Percentiles rank a stretch among this genome's conserved stretches.
These are phyloP conservation scores for Voacanga thouarsii DNA, from an alignment of 257 asterid species.

Conservation along the genomic window DNA sequence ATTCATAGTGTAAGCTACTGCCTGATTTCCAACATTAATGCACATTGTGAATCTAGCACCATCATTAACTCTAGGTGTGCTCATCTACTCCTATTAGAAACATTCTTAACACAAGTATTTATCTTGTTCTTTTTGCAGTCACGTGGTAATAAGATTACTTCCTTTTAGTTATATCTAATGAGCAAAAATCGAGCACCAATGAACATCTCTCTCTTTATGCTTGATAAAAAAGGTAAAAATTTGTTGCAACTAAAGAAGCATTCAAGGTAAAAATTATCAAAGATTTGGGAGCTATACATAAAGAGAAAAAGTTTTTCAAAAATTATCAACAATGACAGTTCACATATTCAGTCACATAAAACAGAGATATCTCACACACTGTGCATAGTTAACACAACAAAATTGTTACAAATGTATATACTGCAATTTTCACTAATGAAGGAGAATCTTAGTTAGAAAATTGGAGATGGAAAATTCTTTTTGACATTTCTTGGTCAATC, in stretches of 20 bases:
- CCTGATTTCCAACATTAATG: not conserved
- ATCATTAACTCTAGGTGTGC: not conserved
- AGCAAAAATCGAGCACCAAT: not conserved
- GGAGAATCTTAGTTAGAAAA: too few species aligned
- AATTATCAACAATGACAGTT: too few species aligned
- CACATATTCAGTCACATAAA: too few species aligned
- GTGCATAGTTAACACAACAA: too few species aligned
- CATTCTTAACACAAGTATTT: not conserved
- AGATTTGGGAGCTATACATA: too few species aligned
- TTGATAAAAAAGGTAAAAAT: not conserved
- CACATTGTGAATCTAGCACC: not conserved
- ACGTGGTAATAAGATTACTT: not conserved
- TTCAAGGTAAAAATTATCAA: not conserved
- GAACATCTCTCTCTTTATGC: not conserved
- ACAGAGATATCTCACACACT: too few species aligned
- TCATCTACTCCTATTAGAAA: not conserved
- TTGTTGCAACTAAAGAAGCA: not conserved
- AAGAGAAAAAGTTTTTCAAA: too few species aligned
- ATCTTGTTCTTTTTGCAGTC: not conserved
- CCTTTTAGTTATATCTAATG: not conserved
- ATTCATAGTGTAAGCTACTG: slow-evolving; percentile 1
- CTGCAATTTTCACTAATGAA: too few species aligned
- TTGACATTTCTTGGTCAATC: too few species aligned
- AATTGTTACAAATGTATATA: too few species aligned
- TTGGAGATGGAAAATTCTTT: too few species aligned